Conservation (phyloP, 306 rosid genomes). For the Corylus avellana region DNA sequence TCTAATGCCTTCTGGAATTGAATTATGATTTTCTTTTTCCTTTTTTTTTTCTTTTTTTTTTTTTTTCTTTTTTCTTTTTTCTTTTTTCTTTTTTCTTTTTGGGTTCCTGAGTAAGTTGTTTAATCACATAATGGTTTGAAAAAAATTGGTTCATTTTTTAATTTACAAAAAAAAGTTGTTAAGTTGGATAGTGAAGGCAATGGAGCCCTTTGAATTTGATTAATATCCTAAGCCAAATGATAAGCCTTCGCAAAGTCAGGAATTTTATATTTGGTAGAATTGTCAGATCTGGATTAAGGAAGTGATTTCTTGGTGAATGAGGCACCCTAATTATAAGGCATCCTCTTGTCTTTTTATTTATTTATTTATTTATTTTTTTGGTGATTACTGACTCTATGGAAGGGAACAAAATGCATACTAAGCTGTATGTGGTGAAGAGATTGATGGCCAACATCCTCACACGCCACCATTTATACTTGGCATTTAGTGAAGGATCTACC, state of each 20-base stretch:
- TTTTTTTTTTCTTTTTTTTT: too few relatives aligned
- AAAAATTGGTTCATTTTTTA: not conserved
- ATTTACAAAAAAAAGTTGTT: not conserved
- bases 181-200: not conserved
- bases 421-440: too few relatives aligned
- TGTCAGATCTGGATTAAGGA: not conserved
- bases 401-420: too few relatives aligned
- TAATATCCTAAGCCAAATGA: not conserved
- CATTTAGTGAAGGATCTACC: too few relatives aligned
- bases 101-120: not conserved
- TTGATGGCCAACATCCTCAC: too few relatives aligned
- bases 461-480: too few relatives aligned
- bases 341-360: too few relatives aligned
- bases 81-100: not conserved
- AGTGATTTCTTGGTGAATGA: too few relatives aligned
- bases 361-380: too few relatives aligned
- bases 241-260: not conserved
- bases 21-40: not conserved
- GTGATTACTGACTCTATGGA: too few relatives aligned
- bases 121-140: not conserved
- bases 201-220: not conserved
- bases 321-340: too few relatives aligned
- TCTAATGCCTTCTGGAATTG: not conserved
- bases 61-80: too few relatives aligned
- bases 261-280: not conserved